Base-by-base conservation (phyloP, 352 stramenopile genomes). In the Pythium myriotylum region DNA sequence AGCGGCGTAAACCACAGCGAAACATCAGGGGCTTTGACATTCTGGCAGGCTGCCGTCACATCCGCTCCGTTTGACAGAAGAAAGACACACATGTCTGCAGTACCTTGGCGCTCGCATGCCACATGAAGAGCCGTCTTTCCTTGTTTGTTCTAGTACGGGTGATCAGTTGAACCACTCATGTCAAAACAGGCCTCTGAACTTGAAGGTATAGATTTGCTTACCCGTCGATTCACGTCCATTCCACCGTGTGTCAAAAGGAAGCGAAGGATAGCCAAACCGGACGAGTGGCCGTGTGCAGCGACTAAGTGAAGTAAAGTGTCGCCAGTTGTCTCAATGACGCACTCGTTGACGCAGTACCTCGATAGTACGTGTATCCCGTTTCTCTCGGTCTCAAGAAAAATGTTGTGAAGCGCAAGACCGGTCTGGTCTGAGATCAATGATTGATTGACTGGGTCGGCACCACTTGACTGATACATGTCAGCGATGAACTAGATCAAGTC, bases 251-350 rank as follows among this genome's bases (percentile, higher is more conserved):
- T 62, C 19, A 79, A 50, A 17, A 83, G 51, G 24, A 77, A 83
- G 37, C 62, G 74, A 45, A 86, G 68, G 14, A 81, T 60, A 1
- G 53, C 52, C 2, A 67, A 60, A 23, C 73, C 76, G 0, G 76
- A 63, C 1, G 65, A 68, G 24, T 77, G 65, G 3, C 69, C 63
- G 26, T 83, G 68, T 5, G 59, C 62, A 26, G 70, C 73, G 23
- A 86, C 46, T 14, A 86, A 58, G 52, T 86, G 76, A 2, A 86
- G 61, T 14, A 86, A 32, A 17, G 72, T 78, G 53, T 86, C 76
- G 3, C 76, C 73, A 2, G 76, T 86, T 10, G 62, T 70, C 39
- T 80, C 71, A 40, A 86, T 76, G 22, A 83, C 51, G 16, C 65
- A 79, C 33, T 86, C 70, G 0, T 68, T 63, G 4, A 67, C 70